These are phyloP conservation scores for Eucalyptus albens DNA, from an alignment of 345 rosid genomes.

Conservation along the genomic window DNA sequence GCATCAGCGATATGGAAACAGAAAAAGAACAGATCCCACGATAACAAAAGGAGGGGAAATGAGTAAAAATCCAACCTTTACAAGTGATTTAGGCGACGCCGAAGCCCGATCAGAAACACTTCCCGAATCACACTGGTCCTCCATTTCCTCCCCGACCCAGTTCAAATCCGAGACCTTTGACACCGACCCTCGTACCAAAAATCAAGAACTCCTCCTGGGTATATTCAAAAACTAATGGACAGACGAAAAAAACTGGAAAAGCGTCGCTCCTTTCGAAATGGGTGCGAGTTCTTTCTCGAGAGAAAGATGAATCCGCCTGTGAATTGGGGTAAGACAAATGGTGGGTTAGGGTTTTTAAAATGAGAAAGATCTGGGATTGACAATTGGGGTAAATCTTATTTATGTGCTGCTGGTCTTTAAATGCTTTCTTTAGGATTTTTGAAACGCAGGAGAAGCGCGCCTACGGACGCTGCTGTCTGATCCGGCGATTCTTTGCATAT, in stretches of 20 bases:
- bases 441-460: not conserved
- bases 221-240: not conserved
- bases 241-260: not conserved
- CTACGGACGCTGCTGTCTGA: not conserved
- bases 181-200: not conserved
- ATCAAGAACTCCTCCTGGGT: not conserved
- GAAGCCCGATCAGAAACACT: not conserved
- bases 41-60: not conserved
- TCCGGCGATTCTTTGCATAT: not conserved
- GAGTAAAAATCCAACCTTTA: constrained; percentile 14
- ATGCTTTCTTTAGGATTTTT: not conserved
- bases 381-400: not conserved
- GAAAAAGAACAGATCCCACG: not conserved
- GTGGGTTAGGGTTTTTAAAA: not conserved
- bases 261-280: not conserved
- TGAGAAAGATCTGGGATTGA: not conserved
- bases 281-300: not conserved
- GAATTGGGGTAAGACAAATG: not conserved
- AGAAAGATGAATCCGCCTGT: not conserved
- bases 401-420: not conserved
- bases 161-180: constrained; percentile 1
- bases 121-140: constrained; percentile 7
- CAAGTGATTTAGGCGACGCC: not conserved
- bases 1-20: not conserved
- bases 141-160: constrained; percentile 18